These are phyloP conservation scores for Wallacemonas sp. DNA, from an alignment of 208 protist species.

Conservation along the genomic window DNA sequence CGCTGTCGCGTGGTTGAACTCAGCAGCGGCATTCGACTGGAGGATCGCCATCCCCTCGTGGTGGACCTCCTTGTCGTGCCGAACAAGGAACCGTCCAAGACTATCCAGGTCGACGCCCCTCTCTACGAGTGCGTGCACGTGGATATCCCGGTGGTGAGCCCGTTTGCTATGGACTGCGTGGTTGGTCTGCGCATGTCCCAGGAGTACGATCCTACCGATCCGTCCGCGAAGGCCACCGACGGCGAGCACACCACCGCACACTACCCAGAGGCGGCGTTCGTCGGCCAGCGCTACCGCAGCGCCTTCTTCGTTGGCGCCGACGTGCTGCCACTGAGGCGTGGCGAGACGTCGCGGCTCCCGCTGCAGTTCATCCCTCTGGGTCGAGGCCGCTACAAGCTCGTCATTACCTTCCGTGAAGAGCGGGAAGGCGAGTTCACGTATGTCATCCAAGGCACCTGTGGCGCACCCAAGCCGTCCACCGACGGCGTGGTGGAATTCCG, in stretches of 20 bases:
- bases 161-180: conserved; percentile 73
- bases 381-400: conserved; percentile 68
- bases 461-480: conserved; percentile 36
- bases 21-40: conserved; percentile 37
- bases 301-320: conserved; percentile 72
- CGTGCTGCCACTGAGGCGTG: conserved; percentile 65
- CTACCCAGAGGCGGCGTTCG: conserved; percentile 38
- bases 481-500: conserved; percentile 53
- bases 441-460: conserved; percentile 61
- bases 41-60: conserved; percentile 60
- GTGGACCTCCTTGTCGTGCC: conserved; percentile 64
- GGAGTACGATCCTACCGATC: conserved; percentile 36
- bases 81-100: conserved; percentile 67
- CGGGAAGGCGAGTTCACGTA: conserved; percentile 90
- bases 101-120: conserved; percentile 55
- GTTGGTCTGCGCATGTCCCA: conserved; percentile 75
- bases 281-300: conserved; percentile 25
- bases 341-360: conserved; percentile 61
- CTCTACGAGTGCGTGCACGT: conserved; percentile 76
- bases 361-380: conserved; percentile 85
- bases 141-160: conserved; percentile 79
- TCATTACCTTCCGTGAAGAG: conserved; percentile 86
- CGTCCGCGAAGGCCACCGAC: not conserved
- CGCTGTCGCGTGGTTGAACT: conserved; percentile 70
- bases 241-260: not conserved